Evolutionary conservation across 2,329 filamentous ascomycete species (phyloP).

Genomic region (Monosporascus sp.): DNA sequence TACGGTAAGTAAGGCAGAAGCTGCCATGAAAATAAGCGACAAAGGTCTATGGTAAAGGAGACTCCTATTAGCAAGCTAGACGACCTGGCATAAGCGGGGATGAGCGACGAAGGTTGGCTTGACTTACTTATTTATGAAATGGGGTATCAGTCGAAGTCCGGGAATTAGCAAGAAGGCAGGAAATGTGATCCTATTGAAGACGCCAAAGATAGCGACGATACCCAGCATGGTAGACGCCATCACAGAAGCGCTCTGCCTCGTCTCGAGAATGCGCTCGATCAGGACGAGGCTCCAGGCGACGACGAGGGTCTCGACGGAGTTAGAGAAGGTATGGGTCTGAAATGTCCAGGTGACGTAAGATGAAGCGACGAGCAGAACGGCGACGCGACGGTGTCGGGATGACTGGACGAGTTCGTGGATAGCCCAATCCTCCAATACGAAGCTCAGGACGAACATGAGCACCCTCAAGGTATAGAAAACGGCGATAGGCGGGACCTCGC

Average conservation of each 20-base stretch:
- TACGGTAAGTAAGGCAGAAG: conserved; percentile 63
- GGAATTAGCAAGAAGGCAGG: conserved; percentile 88
- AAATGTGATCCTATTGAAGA: conserved; percentile 97
- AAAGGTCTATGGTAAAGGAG: conserved; percentile 41
- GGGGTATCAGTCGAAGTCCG: conserved; percentile 74
- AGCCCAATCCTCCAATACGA: conserved; percentile 97
- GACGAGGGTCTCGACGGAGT: conserved; percentile 89
- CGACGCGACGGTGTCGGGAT: conserved; percentile 64
- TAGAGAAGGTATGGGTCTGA: conserved; percentile 97
- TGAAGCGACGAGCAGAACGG: conserved; percentile 81
- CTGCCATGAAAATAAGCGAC: conserved; percentile 57
- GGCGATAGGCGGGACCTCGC: conserved; percentile 72
- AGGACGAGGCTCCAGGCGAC: conserved; percentile 92
- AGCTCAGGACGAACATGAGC: conserved; percentile 91
- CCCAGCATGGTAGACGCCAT: conserved; percentile 74
- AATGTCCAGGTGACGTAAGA: conserved; percentile 99
- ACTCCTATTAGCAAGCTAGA: conserved; percentile 10
- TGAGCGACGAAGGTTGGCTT: not conserved
- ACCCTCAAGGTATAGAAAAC: conserved; percentile 87
- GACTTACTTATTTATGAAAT: conserved; percentile 74
- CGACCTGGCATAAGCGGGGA: not conserved
- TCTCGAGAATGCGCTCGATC: conserved; percentile 77
- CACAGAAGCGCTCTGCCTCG: conserved; percentile 64
- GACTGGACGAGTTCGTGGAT: conserved; percentile 84
- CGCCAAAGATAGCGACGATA: conserved; percentile 74